A percentile compares a stretch with the other conserved stretches of the same genome.
Conservation (phyloP, 176 grass and related monocot species). For the Elymus sibiricus region DNA sequence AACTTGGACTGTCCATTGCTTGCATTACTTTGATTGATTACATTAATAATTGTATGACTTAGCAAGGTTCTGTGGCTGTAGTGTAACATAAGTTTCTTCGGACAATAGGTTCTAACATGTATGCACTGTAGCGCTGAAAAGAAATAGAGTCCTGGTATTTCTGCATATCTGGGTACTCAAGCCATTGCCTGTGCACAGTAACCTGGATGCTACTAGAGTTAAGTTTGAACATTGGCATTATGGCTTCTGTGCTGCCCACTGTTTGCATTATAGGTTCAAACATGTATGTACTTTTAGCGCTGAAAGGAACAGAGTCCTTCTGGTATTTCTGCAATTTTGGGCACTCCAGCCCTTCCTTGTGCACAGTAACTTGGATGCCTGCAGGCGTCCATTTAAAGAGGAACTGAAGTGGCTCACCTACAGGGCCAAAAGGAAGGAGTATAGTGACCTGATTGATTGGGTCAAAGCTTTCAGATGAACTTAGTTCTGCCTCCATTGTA, state of each 20-base stretch:
- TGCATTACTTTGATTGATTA: not conserved
- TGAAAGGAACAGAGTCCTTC: not conserved
- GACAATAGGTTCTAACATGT: not conserved
- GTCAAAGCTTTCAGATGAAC: no score
- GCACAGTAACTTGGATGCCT: not conserved
- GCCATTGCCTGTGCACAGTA: not conserved
- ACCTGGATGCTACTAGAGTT: not conserved
- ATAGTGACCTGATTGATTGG: no score
- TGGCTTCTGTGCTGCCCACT: not conserved
- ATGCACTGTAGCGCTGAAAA: not conserved
- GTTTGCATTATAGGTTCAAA: not conserved
- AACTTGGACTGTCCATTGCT: not conserved
- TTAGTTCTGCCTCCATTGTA: no score
- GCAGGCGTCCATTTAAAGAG: no score
- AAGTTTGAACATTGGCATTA: not conserved
- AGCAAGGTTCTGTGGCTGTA: not conserved
- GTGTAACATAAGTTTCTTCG: constrained; percentile 4
- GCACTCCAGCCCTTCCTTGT: not conserved
- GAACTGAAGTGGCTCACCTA: no score
- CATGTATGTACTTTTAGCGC: not conserved
- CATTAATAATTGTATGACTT: not conserved
- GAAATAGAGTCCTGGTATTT: not conserved
- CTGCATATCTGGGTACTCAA: not conserved
- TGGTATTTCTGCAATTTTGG: not conserved
- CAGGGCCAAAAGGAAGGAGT: no score